Base-by-base conservation (phyloP, 768 basidiomycete genomes). In the Mycena venus region DNA sequence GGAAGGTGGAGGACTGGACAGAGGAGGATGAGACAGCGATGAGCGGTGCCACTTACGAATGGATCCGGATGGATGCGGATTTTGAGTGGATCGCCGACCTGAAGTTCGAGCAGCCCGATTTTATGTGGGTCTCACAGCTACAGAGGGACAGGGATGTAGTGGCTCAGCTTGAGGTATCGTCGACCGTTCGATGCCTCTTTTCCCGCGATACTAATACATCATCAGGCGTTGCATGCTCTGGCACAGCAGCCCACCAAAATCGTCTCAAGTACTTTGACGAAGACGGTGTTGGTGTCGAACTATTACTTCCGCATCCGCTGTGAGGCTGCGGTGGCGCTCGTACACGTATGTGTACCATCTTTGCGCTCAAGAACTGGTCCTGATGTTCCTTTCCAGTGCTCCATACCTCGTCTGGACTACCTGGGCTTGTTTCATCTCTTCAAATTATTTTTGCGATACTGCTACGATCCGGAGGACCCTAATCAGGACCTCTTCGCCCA, bases 11-110 rank as follows among this genome's bases (percentile, higher is more conserved):
- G 8, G 97, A 99, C 82, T 99, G 98, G 98, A 95, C 95, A 6
- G 97, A 98, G 79, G 96, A 98, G 77, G 97, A 99, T 72, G 97
- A 98, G 80, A 92, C 94, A 72, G 88, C 90, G 51, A 98, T 99
- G 96, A 93, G 94, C 44, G 95, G 95, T 21, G 97, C 98, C 75
- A 98, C 96, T 4, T 99, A 99, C 83, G 98, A 99, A 84, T 99
- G 98, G 98, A 99, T 99, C 71, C 88, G 98, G 75, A 95, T 99
- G 89, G 98, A 99, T 80, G 97, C 98, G 19, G 98, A 99, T 81
- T 97, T 98, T 82, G 98, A 99, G 85, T 99, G 98, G 98, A 95
- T 99, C 67, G 94, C 96, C n/a, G 90, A 89, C 44, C 90, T 99
- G 74, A 92, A 92, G 75, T 99, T 98, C 75, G 95, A 97, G 62